Evolutionary conservation across 305 asterid genomes (phyloP).

Genomic region (Fraxinus sp.): DNA sequence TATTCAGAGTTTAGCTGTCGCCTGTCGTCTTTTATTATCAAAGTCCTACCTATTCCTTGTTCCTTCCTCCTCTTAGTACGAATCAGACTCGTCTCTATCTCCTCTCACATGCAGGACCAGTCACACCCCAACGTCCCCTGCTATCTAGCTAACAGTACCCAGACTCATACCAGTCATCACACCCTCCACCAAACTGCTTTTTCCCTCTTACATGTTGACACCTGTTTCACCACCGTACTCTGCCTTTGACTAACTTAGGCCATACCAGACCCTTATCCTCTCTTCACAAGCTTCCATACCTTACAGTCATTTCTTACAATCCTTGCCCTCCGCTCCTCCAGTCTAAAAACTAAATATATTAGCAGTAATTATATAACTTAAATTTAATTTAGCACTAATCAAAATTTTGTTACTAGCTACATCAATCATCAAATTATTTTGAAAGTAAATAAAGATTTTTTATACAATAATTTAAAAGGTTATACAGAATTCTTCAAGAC

Average conservation of each 20-base stretch:
- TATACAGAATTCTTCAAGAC: background rate
- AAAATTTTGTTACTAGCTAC: background rate
- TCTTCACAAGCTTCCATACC: background rate
- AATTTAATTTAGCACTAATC: background rate
- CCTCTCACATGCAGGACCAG: background rate
- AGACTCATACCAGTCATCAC: background rate
- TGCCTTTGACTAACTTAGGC: background rate
- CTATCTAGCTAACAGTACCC: background rate
- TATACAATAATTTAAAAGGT: background rate
- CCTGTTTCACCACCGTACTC: background rate
- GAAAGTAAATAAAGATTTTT: background rate
- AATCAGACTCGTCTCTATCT: background rate
- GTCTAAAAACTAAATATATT: background rate
- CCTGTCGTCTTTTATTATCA: background rate
- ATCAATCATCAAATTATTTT: background rate
- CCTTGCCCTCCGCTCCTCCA: background rate
- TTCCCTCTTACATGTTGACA: background rate
- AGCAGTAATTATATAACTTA: background rate
- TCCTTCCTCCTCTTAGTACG: background rate
- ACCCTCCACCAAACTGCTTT: background rate
- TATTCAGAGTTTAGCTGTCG: background rate
- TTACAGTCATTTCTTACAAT: background rate
- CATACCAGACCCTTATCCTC: background rate
- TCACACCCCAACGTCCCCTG: background rate
- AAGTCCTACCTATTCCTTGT: background rate